A percentile compares a stretch with the other conserved stretches of the same genome.
These are phyloP conservation scores for Orbilia javanica DNA, from an alignment of 2,329 filamentous ascomycete species.

Conservation along the genomic window DNA sequence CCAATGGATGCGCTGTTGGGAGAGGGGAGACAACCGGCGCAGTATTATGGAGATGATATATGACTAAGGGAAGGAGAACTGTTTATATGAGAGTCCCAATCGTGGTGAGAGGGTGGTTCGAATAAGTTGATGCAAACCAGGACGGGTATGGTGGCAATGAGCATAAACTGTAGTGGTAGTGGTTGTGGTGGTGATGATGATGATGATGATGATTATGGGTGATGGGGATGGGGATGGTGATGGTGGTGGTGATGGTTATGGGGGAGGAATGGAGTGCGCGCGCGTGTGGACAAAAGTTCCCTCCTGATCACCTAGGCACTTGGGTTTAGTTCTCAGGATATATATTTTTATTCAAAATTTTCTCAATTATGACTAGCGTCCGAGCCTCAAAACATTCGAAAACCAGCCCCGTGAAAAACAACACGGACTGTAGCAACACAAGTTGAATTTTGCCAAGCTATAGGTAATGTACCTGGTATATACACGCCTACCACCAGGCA, in stretches of 20 bases:
- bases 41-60: background rate
- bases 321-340: too few relatives aligned
- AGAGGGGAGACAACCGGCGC: background rate
- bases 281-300: background rate
- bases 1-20: background rate
- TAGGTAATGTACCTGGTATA: too few relatives aligned
- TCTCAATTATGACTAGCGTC: too few relatives aligned
- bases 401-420: too few relatives aligned
- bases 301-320: too few relatives aligned
- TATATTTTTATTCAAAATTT: too few relatives aligned
- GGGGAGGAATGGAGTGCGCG: background rate
- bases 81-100: background rate
- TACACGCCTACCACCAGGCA: too few relatives aligned
- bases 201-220: background rate
- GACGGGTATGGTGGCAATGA: background rate
- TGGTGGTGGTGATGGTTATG: conserved; percentile 25
- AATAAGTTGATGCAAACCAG: too few relatives aligned
- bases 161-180: background rate
- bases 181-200: background rate
- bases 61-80: background rate
- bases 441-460: too few relatives aligned
- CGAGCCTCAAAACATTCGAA: too few relatives aligned
- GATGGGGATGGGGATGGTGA: conserved; percentile 11
- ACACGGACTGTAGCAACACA: too few relatives aligned
- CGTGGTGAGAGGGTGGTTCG: background rate